phyloP scores from a whole-genome alignment of 495 filamentous ascomycete species.

The Aspergillus cavernicola region DNA sequence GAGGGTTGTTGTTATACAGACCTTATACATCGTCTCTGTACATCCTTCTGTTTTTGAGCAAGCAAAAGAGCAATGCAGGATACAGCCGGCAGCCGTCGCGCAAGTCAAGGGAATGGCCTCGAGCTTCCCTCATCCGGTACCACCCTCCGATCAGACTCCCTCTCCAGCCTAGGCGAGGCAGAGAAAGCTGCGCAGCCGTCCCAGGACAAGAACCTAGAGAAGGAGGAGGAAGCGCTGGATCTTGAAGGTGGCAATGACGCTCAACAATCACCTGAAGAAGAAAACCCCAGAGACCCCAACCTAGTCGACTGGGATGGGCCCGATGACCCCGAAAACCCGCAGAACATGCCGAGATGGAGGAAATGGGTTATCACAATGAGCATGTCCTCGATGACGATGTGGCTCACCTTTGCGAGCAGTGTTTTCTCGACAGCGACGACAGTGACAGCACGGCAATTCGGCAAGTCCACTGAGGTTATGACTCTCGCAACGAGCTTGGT shows the following conservation, averaged over 20 bases:
- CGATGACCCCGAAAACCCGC: slow-evolving; percentile 66
- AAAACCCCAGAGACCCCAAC: slow-evolving; percentile 35
- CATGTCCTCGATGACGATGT: slow-evolving; percentile 54
- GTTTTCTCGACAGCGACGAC: slow-evolving; percentile 55
- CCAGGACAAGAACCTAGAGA: slow-evolving; percentile 9
- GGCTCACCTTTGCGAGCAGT: slow-evolving; percentile 56
- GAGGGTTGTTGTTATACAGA: not conserved
- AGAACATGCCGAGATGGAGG: slow-evolving; percentile 56
- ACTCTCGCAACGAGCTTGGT: slow-evolving; percentile 54
- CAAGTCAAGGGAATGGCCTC: not conserved
- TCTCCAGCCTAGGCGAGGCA: not conserved
- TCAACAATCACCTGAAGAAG: slow-evolving; percentile 18
- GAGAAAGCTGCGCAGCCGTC: slow-evolving; percentile 7
- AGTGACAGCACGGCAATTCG: slow-evolving; percentile 46
- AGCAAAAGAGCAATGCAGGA: not conserved
- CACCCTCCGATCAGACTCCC: slow-evolving; percentile 15
- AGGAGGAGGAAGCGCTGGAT: slow-evolving; percentile 12
- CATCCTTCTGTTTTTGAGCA: not conserved
- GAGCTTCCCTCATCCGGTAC: slow-evolving; percentile 10
- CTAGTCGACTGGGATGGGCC: slow-evolving; percentile 44
- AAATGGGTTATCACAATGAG: slow-evolving; percentile 73
- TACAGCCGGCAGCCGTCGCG: not conserved
- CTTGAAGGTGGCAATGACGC: slow-evolving; percentile 1
- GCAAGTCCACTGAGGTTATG: slow-evolving; percentile 53
- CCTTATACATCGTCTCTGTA: not conserved